Conservation (phyloP, 306 rosid species). For the Cercis canadensis region DNA sequence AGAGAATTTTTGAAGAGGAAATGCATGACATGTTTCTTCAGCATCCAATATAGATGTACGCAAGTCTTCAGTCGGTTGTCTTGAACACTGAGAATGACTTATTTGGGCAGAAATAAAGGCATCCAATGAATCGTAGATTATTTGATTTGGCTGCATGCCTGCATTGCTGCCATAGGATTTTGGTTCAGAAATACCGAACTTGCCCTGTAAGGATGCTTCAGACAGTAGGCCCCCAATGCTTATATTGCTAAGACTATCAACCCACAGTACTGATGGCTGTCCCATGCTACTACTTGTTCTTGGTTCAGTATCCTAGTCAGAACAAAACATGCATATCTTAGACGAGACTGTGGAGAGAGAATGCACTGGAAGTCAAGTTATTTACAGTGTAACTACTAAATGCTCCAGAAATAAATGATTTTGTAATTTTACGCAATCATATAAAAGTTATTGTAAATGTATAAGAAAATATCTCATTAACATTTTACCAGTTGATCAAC, state of each 20-base stretch:
- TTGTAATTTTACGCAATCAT: slow-evolving; percentile 10
- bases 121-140: slow-evolving; percentile 63
- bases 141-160: slow-evolving; percentile 51
- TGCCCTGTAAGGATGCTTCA: slow-evolving; percentile 67
- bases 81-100: slow-evolving; percentile 47
- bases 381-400: too few species aligned
- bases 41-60: slow-evolving; percentile 82
- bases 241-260: slow-evolving; percentile 53
- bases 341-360: too few species aligned
- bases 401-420: slow-evolving; percentile 19
- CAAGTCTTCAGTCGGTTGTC: slow-evolving; percentile 47
- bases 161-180: slow-evolving; percentile 42
- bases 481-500: slow-evolving; percentile 46
- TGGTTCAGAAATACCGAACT: slow-evolving; percentile 35
- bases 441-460: not conserved
- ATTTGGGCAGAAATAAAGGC: slow-evolving; percentile 54
- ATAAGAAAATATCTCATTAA: slow-evolving; percentile 20
- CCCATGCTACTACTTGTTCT: slow-evolving; percentile 39
- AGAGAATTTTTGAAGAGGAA: slow-evolving; percentile 62
- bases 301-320: slow-evolving; percentile 45
- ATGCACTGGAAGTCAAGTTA: too few species aligned
- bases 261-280: slow-evolving; percentile 45
- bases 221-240: slow-evolving; percentile 72
- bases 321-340: slow-evolving; percentile 5
- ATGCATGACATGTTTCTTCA: slow-evolving; percentile 88